Conservation (phyloP, 2,329 filamentous ascomycete genomes). For the Tolypocladium tundrense region DNA sequence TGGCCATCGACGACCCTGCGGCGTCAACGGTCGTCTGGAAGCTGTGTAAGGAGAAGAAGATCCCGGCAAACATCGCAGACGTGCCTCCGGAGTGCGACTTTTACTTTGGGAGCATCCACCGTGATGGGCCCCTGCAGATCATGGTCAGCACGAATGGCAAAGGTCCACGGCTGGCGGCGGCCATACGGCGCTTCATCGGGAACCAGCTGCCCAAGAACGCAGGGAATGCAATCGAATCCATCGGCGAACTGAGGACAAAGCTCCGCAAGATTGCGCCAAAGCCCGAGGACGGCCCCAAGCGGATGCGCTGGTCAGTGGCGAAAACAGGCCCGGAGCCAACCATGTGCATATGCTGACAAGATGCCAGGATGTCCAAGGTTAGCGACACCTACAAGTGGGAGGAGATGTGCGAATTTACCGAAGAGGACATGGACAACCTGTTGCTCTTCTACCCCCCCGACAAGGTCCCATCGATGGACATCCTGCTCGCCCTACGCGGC, state of each 20-base stretch:
- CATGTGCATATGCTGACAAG: background rate
- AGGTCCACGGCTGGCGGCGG: conserved; percentile 80
- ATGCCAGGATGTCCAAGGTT: conserved; percentile 73
- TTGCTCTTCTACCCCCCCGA: conserved; percentile 58
- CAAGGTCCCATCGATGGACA: conserved; percentile 44
- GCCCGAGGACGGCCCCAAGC: conserved; percentile 64
- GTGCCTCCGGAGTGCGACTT: conserved; percentile 97
- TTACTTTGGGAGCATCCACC: conserved; percentile 93
- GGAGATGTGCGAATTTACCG: conserved; percentile 71
- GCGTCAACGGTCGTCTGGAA: conserved; percentile 91
- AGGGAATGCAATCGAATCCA: conserved; percentile 74
- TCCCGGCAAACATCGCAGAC: conserved; percentile 92
- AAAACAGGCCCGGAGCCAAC: background rate
- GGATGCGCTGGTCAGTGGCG: conserved; percentile 71
- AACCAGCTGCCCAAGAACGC: conserved; percentile 64
- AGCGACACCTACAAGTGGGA: conserved; percentile 81
- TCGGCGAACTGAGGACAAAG: conserved; percentile 70
- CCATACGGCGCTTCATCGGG: conserved; percentile 76
- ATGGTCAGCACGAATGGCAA: conserved; percentile 99
- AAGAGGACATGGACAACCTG: conserved; percentile 77
- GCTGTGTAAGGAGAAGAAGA: conserved; percentile 73
- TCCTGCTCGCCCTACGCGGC: conserved; percentile 44
- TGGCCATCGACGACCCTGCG: conserved; percentile 84
- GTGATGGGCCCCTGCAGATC: conserved; percentile 89
- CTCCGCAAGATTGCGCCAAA: conserved; percentile 67